Evolutionary conservation across 345 rosid genomes (phyloP).

Genomic region (Kernera saxatilis): DNA sequence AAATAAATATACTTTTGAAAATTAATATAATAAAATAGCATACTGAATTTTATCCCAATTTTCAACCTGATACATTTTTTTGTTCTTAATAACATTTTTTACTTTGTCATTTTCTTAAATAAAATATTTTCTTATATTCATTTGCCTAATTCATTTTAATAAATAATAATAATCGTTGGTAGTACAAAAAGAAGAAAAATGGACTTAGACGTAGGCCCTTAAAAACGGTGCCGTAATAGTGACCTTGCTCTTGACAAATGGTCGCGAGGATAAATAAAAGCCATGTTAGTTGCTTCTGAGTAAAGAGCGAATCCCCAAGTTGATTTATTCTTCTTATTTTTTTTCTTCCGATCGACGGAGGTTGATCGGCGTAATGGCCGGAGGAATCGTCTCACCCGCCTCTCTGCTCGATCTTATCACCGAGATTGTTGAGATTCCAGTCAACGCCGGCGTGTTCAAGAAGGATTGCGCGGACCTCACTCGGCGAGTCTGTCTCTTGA

Average conservation of each 20-base stretch:
- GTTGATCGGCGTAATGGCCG: constrained; percentile 17
- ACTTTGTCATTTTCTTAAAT: not conserved
- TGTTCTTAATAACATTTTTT: not conserved
- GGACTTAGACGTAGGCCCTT: constrained; percentile 18
- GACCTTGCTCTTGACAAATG: constrained; percentile 21
- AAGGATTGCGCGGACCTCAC: constrained; percentile 84
- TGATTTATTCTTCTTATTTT: not conserved
- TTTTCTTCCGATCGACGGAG: constrained; percentile 12
- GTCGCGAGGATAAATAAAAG: constrained; percentile 22
- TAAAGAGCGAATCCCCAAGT: constrained; percentile 22
- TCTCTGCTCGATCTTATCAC: constrained; percentile 24
- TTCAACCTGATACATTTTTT: not conserved
- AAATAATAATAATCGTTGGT: not conserved
- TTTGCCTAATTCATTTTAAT: not conserved
- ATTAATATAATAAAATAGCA: too few species aligned
- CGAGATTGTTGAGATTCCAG: constrained; percentile 28
- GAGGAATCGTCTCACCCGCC: constrained; percentile 14
- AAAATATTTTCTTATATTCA: not conserved
- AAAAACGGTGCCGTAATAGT: constrained; percentile 30
- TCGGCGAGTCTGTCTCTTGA: constrained; percentile 62
- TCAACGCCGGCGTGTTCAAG: constrained; percentile 37
- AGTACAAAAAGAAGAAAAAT: not conserved
- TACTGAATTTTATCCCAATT: too few species aligned
- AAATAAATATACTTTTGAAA: too few species aligned
- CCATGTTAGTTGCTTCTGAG: constrained; percentile 23